Evolutionary conservation across 345 rosid species (phyloP).

Genomic region (Turnera subulata): DNA sequence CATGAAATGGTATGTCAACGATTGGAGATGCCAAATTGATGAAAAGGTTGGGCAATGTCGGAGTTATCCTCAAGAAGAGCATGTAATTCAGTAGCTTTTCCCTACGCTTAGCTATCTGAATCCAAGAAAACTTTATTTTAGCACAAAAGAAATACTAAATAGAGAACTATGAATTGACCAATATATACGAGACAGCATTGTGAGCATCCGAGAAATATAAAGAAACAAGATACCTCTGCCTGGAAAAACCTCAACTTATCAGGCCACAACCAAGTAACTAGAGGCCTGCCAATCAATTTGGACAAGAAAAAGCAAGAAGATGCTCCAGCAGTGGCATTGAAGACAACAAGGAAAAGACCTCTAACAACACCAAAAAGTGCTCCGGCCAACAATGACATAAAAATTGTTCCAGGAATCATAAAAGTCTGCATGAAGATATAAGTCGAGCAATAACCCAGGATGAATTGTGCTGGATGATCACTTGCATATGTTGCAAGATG

Average conservation of each 20-base stretch:
- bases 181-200: not conserved
- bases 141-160: not conserved
- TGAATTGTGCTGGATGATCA: constrained; percentile 75
- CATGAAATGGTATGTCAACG: constrained; percentile 91
- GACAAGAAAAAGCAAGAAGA: constrained; percentile 89
- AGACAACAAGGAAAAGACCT: constrained; percentile 84
- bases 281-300: constrained; percentile 87
- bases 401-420: constrained; percentile 99
- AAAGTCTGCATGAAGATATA: constrained; percentile 99
- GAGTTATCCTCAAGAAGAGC: constrained; percentile 95
- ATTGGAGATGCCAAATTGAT: constrained; percentile 98
- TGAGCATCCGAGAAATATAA: not conserved
- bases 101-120: constrained; percentile 80
- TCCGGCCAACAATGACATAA: constrained; percentile 97
- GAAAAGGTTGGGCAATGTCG: constrained; percentile 89
- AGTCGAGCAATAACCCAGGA: constrained; percentile 89
- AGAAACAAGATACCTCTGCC: constrained; percentile 57
- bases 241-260: constrained; percentile 91
- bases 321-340: constrained; percentile 94
- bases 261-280: constrained; percentile 95
- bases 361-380: constrained; percentile 89
- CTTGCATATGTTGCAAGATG: constrained; percentile 68
- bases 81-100: constrained; percentile 93
- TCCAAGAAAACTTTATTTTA: constrained; percentile 5
- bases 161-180: not conserved